Percentiles rank a stretch among this genome's conserved stretches.
Conservation (phyloP, 1,284 basidiomycete species). For the Papiliotrema laurentii region DNA sequence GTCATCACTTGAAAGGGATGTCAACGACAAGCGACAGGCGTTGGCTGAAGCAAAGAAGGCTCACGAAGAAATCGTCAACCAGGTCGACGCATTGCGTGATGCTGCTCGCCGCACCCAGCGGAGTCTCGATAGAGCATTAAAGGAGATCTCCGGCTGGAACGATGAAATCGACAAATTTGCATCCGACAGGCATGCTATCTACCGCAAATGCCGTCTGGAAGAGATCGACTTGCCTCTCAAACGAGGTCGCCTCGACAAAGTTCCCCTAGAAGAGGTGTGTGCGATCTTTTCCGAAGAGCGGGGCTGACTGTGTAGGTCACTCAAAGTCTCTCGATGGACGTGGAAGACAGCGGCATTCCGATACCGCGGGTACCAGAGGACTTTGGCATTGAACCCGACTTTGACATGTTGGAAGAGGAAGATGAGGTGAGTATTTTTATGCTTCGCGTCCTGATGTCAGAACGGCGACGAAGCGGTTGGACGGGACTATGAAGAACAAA, state of each 20-base stretch:
- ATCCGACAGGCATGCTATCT: conserved; percentile 78
- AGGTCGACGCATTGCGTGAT: conserved; percentile 70
- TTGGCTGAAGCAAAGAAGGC: conserved; percentile 51
- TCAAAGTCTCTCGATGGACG: conserved; percentile 59
- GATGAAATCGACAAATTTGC: conserved; percentile 89
- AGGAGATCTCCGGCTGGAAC: conserved; percentile 86
- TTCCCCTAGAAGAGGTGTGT: conserved; percentile 86
- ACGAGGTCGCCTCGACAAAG: conserved; percentile 69
- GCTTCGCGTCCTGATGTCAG: conserved; percentile 39
- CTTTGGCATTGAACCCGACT: conserved; percentile 89
- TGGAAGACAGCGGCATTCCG: conserved; percentile 74
- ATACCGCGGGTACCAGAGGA: conserved; percentile 65
- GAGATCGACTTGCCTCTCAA: conserved; percentile 80
- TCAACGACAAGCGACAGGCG: conserved; percentile 59
- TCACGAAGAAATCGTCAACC: conserved; percentile 54
- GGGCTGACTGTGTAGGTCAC: conserved; percentile 3
- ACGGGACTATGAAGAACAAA: conserved; percentile 70
- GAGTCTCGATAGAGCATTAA: conserved; percentile 75
- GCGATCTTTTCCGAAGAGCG: neutral
- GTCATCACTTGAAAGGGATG: conserved; percentile 57
- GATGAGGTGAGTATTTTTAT: conserved; percentile 59
- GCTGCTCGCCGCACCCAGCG: conserved; percentile 65
- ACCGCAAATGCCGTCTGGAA: conserved; percentile 88
- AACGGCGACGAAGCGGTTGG: conserved; percentile 64
- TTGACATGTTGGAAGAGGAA: conserved; percentile 71